Evolutionary conservation across 164 flowering plant genomes (phyloP), one percentile per base, ranked within the genome.

Genomic region (Stephania japonica): DNA sequence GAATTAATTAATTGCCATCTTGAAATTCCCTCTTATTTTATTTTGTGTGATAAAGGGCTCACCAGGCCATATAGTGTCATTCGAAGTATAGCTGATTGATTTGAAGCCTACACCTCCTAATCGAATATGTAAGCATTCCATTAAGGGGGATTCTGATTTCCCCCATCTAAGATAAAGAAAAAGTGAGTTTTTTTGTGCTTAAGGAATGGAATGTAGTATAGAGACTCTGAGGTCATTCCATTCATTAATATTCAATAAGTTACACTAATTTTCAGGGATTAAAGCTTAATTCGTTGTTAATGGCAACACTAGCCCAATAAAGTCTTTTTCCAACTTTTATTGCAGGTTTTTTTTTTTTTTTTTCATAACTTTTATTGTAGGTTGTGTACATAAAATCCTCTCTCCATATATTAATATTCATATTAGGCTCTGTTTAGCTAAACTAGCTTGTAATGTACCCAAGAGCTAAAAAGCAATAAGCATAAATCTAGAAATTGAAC

Each of bases 51-150:
- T 68, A 68, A 68, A n/a, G 70, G 21, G 38, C 68, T 13, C 42
- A 26, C 70, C 56, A 32, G n/a, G n/a, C n/a, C n/a, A 21, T 24
- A 68, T 42, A 19, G 9, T 68, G 25, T 42, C 24, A 6, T 49
- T 47, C 26, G 43, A 26, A 49, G 4, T 26, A n/a, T n/a, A 49
- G 14, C 7, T 26, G 65, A 38, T 70, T 56, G 44, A 70, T 70
- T 70, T 70, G 73, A 70, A 68, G 16, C 50, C 26, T 43, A 68
- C n/a, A 68, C 21, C 32, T 25, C 56, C 27, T 68, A 68, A 68
- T 43, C 41, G 66, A 64, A 71, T 71, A 27, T 53, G 13, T 32
- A 59, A 56, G 65, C 65, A 70, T 41, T 44, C 64, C 63, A 70
- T 50, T 70, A 50, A 56, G 65, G 38, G 21, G 26, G 72, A 70